These are phyloP conservation scores for Aspergillus quadricinctus DNA, from an alignment of 2,329 filamentous ascomycete species.

Conservation along the genomic window DNA sequence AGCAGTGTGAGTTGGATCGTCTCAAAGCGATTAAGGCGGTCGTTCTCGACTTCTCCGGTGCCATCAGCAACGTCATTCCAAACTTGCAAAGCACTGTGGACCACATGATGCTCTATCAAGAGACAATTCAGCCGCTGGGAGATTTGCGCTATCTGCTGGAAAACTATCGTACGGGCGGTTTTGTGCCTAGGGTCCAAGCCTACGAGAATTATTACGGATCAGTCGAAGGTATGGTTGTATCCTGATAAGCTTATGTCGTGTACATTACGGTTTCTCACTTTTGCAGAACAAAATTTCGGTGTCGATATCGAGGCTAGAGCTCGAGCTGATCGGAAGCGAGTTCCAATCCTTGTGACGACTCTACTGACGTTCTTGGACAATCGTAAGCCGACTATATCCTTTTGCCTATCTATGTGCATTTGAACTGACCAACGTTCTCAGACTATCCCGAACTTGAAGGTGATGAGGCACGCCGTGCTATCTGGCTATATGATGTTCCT, in stretches of 20 bases:
- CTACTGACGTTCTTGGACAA: constrained; percentile 94
- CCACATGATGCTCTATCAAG: constrained; percentile 98
- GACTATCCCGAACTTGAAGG: constrained; percentile 96
- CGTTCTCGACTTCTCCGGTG: constrained; percentile 93
- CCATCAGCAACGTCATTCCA: constrained; percentile 96
- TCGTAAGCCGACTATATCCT: constrained; percentile 43
- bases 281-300: constrained; percentile 83
- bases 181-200: constrained; percentile 80
- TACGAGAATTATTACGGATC: constrained; percentile 99
- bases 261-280: constrained; percentile 9
- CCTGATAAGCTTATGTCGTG: background rate
- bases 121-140: constrained; percentile 89
- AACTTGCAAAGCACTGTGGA: constrained; percentile 93
- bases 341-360: constrained; percentile 86
- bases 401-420: background rate
- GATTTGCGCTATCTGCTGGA: constrained; percentile 92
- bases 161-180: constrained; percentile 93
- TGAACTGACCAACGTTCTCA: constrained; percentile 18
- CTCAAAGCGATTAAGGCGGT: constrained; percentile 98
- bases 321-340: constrained; percentile 88
- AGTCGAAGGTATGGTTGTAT: constrained; percentile 60
- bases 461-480: constrained; percentile 83
- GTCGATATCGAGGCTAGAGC: constrained; percentile 96
- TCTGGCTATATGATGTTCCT: constrained; percentile 93
- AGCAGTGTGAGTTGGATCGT: constrained; percentile 92